These are phyloP conservation scores for Pseudogymnoascus sp. DNA, from an alignment of 2,329 filamentous ascomycete genomes.

Conservation along the genomic window DNA sequence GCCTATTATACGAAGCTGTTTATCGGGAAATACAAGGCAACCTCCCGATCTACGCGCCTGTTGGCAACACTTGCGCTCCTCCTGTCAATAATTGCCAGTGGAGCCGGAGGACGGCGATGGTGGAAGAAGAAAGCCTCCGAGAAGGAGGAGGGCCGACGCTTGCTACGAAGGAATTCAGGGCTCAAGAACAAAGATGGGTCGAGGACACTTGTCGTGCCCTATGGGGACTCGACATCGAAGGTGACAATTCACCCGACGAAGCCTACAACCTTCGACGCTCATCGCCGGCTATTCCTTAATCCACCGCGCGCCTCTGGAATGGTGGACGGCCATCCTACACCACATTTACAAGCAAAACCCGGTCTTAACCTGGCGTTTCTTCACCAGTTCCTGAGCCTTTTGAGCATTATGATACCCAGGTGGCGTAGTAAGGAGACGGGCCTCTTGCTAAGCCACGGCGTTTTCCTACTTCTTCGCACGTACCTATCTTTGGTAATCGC, in stretches of 20 bases:
- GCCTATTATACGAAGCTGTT: slow-evolving; percentile 51
- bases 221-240: slow-evolving; percentile 79
- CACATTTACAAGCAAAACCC: slow-evolving; percentile 79
- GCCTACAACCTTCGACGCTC: slow-evolving; percentile 89
- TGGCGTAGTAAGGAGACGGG: slow-evolving; percentile 96
- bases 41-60: slow-evolving; percentile 65
- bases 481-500: slow-evolving; percentile 93
- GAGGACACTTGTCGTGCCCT: slow-evolving; percentile 89
- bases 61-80: slow-evolving; percentile 70
- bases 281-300: slow-evolving; percentile 85
- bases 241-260: slow-evolving; percentile 89
- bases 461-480: slow-evolving; percentile 85
- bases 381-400: slow-evolving; percentile 89
- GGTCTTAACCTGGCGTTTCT: slow-evolving; percentile 92
- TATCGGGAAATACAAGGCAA: slow-evolving; percentile 49
- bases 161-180: slow-evolving; percentile 87
- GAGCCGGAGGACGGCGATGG: slow-evolving; percentile 72
- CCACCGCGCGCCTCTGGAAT: slow-evolving; percentile 78
- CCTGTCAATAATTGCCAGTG: slow-evolving; percentile 69
- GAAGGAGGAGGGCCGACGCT: slow-evolving; percentile 70
- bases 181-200: slow-evolving; percentile 91
- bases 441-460: slow-evolving; percentile 76
- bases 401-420: slow-evolving; percentile 95
- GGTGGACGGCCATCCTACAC: slow-evolving; percentile 52
- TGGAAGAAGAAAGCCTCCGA: slow-evolving; percentile 69